Evolutionary conservation across 345 rosid species (phyloP), one percentile per base, ranked within the genome.

Genomic region (Microthlaspi erraticum): DNA sequence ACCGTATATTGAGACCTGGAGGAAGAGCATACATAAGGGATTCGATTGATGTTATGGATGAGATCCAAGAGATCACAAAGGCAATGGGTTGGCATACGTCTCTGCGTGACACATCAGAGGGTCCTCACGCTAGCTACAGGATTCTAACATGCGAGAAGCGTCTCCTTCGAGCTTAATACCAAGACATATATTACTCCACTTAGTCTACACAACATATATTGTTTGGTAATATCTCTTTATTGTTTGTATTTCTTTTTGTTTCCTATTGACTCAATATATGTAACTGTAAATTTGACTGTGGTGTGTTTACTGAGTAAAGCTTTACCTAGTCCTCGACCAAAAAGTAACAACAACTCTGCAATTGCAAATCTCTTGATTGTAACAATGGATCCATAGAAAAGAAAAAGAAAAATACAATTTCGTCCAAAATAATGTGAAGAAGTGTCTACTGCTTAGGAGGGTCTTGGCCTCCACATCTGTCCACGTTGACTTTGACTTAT

Each of bases 101-200:
- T 17, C 37, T 91, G 73, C 95, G 85, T 3, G 89, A 89, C 63
- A 94, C 99, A 43, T 72, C 92, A 1, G 99, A 94, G 82, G 99
- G 98, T 51, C 97, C 97, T 73, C 92, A 88, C 68, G 92, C 99
- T 31, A 91, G 97, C 80, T 89, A 91, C 65, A 84, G 92, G 85
- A 75, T 92, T 78, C 76, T 94, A 81, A 80, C 86, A 10, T 86
- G 91, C 18, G 97, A 92, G 31, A 94, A 94, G 75, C 89, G 76
- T 46, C 87, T 91, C 73, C 74, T 52, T 43, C 78, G 58, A 44
- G 72, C 72, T 50, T 77, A 52, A 43, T 31, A 64, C 59, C 38
- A 51, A 51, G 42, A 59, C n/a, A 50, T 7, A 50, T 7, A 12
- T 41, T 13, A 49, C 41, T 66, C 38, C 61, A 66, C 46, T 31